Base-by-base conservation (phyloP, 371 early-diverging fungal genomes). In the Choanephora cucurbitarum region DNA sequence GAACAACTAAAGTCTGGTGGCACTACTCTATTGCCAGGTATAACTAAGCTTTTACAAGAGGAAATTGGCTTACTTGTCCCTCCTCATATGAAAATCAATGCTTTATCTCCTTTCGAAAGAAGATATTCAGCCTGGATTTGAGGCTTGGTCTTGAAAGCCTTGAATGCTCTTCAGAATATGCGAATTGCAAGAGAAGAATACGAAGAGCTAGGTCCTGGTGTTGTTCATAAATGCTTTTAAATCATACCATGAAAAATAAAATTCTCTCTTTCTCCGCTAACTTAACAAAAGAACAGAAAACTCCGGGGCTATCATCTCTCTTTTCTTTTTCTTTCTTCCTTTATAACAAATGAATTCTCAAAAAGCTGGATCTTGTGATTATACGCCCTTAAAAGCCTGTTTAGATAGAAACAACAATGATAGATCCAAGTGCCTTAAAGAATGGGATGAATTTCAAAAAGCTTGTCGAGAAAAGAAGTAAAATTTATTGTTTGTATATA, bases 111-210 rank as follows among this genome's bases (percentile, higher is more conserved):
- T 49, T 98, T 99, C 55, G 99, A 99, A 84, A 92, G 99, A 77
- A 99, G 99, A 85, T 99, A 99, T 94, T 96, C 97, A 67, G 99
- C 98, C 79, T 99, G 99, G 99, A 99, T 99, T 75, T 99, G 99
- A 86, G 99, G 99, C 62, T 99, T 99, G 61, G 99, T 99, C 64
- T 85, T 99, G 61, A 99, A 99, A 53, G 97, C 99, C 49, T 90
- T 99, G 62, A 94, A 96, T 59, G 96, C 97, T 67, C 97, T 98
- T 96, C 97, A 97, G 79, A 89, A 91, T 73, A 92, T 95, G 94
- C 96, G 97, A 96, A 91, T 96, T 80, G 89, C 91, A 55, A 94
- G 89, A 81, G 83, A 85, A 82, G 99, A 98, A 82, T 99, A 99
- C 86, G 96, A 97, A 82, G 99, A 95, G 78, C 86, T 87, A 68